A percentile compares a stretch with the other conserved stretches of the same genome.
phyloP scores from a whole-genome alignment of 1,284 basidiomycete species.

The Phlebopus sp. region DNA sequence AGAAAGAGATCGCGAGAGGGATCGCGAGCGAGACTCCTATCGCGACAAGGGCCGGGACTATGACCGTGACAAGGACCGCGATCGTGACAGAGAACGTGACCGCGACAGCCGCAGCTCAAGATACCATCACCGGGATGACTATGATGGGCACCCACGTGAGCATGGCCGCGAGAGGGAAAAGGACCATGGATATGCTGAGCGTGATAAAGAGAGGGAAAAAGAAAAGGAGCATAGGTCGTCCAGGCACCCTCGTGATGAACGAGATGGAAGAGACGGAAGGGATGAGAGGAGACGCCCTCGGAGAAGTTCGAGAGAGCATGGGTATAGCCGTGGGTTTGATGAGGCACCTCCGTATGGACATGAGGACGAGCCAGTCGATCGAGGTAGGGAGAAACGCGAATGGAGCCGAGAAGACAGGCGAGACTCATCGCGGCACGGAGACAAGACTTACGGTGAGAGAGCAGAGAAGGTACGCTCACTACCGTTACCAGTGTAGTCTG shows the following conservation, averaged over 20 bases:
- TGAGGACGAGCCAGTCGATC: constrained; percentile 30
- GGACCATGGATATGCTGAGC: constrained; percentile 26
- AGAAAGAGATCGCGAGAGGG: constrained; percentile 41
- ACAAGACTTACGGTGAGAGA: constrained; percentile 48
- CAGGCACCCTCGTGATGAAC: constrained; percentile 45
- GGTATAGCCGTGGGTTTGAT: constrained; percentile 37
- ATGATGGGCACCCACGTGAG: constrained; percentile 39
- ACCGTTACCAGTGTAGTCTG: neutral
- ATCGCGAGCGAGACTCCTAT: constrained; percentile 40
- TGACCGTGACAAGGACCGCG: constrained; percentile 33
- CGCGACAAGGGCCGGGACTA: constrained; percentile 25
- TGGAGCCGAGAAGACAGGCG: constrained; percentile 49
- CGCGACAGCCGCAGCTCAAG: constrained; percentile 37
- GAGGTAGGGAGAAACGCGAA: constrained; percentile 44
- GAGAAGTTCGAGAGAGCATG: constrained; percentile 34
- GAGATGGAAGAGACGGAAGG: constrained; percentile 47
- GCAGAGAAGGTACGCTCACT: constrained; percentile 59
- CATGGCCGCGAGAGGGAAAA: constrained; percentile 10
- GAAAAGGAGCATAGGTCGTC: constrained; percentile 36
- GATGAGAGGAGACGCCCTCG: constrained; percentile 41
- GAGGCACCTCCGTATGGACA: constrained; percentile 40
- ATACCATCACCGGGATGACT: constrained; percentile 36
- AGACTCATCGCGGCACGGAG: constrained; percentile 25
- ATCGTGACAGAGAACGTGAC: constrained; percentile 39
- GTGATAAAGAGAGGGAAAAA: constrained; percentile 48